Evolutionary conservation across 148 eudicot species (phyloP), one percentile per base, ranked within the genome.

Genomic region (Rhododendron molle): DNA sequence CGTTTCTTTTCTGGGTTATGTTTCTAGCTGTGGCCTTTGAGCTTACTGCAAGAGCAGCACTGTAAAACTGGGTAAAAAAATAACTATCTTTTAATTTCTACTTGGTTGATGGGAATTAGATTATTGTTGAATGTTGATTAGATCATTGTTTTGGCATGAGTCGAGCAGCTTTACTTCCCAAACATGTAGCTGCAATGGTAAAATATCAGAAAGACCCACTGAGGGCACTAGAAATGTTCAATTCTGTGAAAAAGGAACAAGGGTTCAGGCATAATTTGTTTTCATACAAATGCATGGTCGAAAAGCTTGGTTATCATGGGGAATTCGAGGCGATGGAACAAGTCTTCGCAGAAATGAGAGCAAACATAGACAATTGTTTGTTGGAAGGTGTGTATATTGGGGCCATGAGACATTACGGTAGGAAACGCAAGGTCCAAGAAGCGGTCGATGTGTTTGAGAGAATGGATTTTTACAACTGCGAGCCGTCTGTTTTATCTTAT

Each of bases 371-470:
- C 87, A 92, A 85, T 90, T 32, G 85, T 83, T 89, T 90, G 83
- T 84, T 95, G 47, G 99, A 96, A 88, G 95, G 97, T 40, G 94
- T 94, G 85, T 96, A 96, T 88, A 87, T 96, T 81, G 90, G 92
- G 85, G 97, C 92, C 20, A 96, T 96, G 93, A 95, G 91, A 85
- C 89, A 50, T 87, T 96, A 96, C 83, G 99, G 99, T n/a, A 93
- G 86, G 90, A 93, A 90, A 88, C 90, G 89, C 86, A 93, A 90
- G 85, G 87, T 96, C 85, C 98, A 96, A 86, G 95, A 93, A 83
- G 98, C 99, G 1, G 96, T 95, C 44, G 85, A 95, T 81, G 89
- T 95, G 87, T 96, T 96, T 91, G 99, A 96, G 87, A 95, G 95
- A 91, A 96, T 96, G 99, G 99, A 96, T 83, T 96, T 96, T 82